Conservation (phyloP, 345 rosid genomes). For the Lumnitzera racemosa region DNA sequence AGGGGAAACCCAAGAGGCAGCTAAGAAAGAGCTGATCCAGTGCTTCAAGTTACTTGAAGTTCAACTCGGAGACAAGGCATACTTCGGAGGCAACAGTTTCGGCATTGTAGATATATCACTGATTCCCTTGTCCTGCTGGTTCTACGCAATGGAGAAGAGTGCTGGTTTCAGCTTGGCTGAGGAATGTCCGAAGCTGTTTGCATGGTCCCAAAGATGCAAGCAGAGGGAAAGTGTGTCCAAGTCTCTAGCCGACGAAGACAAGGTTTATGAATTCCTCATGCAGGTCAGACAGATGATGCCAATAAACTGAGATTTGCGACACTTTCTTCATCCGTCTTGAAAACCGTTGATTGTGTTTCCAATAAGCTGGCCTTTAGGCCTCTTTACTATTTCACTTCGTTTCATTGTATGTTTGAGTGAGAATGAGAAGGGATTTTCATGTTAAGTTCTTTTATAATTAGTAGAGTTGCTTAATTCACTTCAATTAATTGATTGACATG, state of each 20-base stretch:
- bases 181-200: conserved; percentile 15
- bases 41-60: conserved; percentile 6
- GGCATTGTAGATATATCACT: conserved; percentile 16
- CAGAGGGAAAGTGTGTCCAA: conserved; percentile 15
- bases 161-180: conserved; percentile 12
- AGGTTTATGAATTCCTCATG: conserved; percentile 4
- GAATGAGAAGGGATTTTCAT: too few relatives aligned
- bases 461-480: too few relatives aligned
- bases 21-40: conserved; percentile 11
- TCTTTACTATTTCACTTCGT: too few relatives aligned
- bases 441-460: too few relatives aligned
- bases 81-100: conserved; percentile 12
- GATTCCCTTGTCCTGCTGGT: conserved; percentile 13
- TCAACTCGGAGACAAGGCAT: conserved; percentile 22
- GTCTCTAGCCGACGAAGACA: conserved; percentile 7
- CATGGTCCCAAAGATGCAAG: conserved; percentile 20
- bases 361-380: too few relatives aligned
- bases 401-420: too few relatives aligned
- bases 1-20: conserved; percentile 8
- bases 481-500: too few relatives aligned
- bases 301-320: background rate
- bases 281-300: conserved; percentile 1
- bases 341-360: too few relatives aligned
- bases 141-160: conserved; percentile 1
- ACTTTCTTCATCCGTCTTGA: too few relatives aligned